These are phyloP conservation scores for Tuber borchii DNA, from an alignment of 495 filamentous ascomycete species.

Conservation along the genomic window DNA sequence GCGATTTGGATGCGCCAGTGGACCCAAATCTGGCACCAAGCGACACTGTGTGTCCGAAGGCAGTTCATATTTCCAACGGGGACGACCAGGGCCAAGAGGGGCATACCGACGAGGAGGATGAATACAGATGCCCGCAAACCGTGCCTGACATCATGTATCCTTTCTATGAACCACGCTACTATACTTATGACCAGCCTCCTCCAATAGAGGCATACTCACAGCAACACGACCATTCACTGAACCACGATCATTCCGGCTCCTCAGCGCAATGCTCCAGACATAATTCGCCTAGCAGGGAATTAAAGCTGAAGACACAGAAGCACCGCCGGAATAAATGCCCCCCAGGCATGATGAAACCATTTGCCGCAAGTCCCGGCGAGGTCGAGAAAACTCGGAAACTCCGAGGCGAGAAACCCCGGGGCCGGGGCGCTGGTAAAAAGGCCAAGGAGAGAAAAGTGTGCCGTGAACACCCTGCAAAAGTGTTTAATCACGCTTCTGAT, in stretches of 20 bases:
- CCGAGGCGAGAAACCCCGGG: background rate
- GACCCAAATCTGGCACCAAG: background rate
- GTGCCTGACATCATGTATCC: background rate
- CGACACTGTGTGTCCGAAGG: background rate
- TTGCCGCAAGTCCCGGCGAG: background rate
- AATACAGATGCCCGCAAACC: background rate
- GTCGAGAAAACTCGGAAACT: slow-evolving; percentile 8
- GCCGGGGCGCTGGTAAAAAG: slow-evolving; percentile 25
- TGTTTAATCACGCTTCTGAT: slow-evolving; percentile 24
- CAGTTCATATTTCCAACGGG: background rate
- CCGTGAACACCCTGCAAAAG: slow-evolving; percentile 15
- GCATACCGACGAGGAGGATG: background rate
- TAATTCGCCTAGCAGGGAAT: background rate
- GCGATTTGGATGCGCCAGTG: background rate
- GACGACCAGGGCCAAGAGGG: background rate
- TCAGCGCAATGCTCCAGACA: background rate
- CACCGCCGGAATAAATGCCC: background rate
- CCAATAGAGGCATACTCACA: background rate
- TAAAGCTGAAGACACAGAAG: background rate
- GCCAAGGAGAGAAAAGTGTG: slow-evolving; percentile 19
- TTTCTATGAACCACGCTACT: background rate
- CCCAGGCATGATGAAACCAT: slow-evolving; percentile 26
- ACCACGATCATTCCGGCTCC: background rate
- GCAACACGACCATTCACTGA: background rate
- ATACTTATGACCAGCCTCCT: background rate